Percentiles rank a stretch among this genome's conserved stretches.
These are phyloP conservation scores for Eustoma russellianum DNA, from an alignment of 257 asterid species.

Conservation along the genomic window DNA sequence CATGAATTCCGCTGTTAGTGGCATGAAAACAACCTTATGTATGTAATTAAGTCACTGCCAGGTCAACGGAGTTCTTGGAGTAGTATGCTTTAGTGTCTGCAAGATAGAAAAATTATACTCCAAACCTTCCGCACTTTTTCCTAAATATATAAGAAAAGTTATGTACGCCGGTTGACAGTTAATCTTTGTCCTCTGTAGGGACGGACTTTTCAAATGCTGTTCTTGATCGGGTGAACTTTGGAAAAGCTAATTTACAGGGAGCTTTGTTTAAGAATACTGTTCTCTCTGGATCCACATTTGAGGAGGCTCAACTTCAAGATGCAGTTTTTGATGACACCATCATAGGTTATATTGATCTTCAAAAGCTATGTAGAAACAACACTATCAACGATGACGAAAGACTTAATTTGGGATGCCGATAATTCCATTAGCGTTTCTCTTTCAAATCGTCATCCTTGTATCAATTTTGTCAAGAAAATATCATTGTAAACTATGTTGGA, in stretches of 20 bases:
- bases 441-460: not conserved
- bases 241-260: conserved; percentile 69
- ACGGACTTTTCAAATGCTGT: conserved; percentile 89
- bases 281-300: conserved; percentile 84
- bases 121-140: no score
- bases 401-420: conserved; percentile 78
- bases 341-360: conserved; percentile 83
- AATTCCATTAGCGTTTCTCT: not conserved
- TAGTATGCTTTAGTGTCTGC: no score
- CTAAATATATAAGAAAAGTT: no score
- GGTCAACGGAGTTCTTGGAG: no score
- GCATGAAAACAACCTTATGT: no score
- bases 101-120: no score
- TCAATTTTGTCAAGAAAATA: conserved; percentile 2
- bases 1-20: no score
- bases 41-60: no score
- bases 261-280: conserved; percentile 76
- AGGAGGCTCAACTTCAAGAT: conserved; percentile 63
- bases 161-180: no score
- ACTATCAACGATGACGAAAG: conserved; percentile 59
- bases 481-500: not conserved
- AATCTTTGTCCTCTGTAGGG: conserved; percentile 31
- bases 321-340: conserved; percentile 86
- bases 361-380: conserved; percentile 68
- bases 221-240: conserved; percentile 79